Base-by-base conservation (phyloP, 441 rosid species). In the Isatis lusitanica region DNA sequence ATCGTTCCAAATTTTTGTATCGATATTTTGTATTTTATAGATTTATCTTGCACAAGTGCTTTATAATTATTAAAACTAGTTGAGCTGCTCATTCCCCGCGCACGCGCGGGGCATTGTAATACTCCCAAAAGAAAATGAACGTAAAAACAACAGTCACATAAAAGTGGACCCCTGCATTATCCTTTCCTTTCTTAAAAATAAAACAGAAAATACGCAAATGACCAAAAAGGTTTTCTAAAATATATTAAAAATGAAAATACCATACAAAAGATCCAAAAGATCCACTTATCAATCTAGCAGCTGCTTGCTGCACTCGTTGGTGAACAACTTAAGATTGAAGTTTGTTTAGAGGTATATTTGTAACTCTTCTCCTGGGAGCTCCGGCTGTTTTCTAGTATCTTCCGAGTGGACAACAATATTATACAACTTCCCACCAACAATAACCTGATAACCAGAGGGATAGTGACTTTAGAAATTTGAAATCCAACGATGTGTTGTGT, bases 351-450 rank as follows among this genome's bases (percentile, higher is more conserved):
- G 99, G 99, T 61, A 95, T 91, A 76, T 93, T 91, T 74, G 99
- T 95, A 47, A 91, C 95, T 72, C 98, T 86, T 81, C 95, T 91
- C 70, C 87, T 88, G 59, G 93, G 97, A 71, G 88, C 90, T 62
- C 99, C 98, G 67, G 90, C 78, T 87, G 95, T 63, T 95, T 95
- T 63, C 97, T 98, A 13, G 97, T 95, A 76, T 81, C 88, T 84
- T 95, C 98, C 17, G 91, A 80, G 86, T 95, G 98, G 52, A 95
- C 97, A 71, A 93, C 94, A 73, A 93, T 95, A 86, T 93, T 86
- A 80, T 72, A 93, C 76, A 95, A 77, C 85, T 90, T 95, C 40
- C 97, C 97, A 68, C 99, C 99, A 53, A 97, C 99, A 74, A 95
- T 87, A 24, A 93, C 99, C 99, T 93, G 80, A 73, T 79, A 78